These are phyloP conservation scores for Clarkia xantiana DNA, from an alignment of 345 rosid genomes.

Conservation along the genomic window DNA sequence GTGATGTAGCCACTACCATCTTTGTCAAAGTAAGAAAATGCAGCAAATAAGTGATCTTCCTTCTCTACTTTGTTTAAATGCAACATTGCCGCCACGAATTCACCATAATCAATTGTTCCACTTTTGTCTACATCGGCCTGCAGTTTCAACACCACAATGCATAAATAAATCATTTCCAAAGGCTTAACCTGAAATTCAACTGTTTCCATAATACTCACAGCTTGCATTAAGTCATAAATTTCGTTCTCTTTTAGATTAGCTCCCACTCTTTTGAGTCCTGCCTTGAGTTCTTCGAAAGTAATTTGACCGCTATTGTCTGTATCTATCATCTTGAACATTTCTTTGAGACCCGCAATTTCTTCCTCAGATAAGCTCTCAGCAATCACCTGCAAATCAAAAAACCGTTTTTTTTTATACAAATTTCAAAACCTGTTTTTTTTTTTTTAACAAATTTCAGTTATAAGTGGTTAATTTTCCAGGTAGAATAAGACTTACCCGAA, in stretches of 20 bases:
- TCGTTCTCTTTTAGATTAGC: slow-evolving; percentile 86
- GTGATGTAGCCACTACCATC: slow-evolving; percentile 82
- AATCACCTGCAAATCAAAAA: slow-evolving; percentile 34
- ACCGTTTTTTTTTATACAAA: too few species aligned
- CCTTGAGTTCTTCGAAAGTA: slow-evolving; percentile 80
- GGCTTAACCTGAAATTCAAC: neutral
- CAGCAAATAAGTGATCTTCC: slow-evolving; percentile 66
- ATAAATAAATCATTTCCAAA: too few species aligned
- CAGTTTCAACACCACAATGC: slow-evolving; percentile 3
- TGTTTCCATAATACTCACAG: slow-evolving; percentile 33
- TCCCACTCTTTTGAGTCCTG: slow-evolving; percentile 62
- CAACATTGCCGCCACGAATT: slow-evolving; percentile 77
- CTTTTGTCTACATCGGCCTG: slow-evolving; percentile 86
- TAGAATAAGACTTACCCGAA: slow-evolving; percentile 17
- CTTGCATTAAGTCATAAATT: slow-evolving; percentile 82
- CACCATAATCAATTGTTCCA: slow-evolving; percentile 74
- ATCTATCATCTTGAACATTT: slow-evolving; percentile 88
- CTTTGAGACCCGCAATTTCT: slow-evolving; percentile 84
- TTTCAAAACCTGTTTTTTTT: too few species aligned
- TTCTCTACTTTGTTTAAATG: slow-evolving; percentile 75
- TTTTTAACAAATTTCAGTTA: too few species aligned
- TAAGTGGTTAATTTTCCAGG: neutral
- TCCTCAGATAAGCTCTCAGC: slow-evolving; percentile 82
- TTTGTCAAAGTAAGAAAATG: slow-evolving; percentile 77
- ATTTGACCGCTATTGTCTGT: slow-evolving; percentile 75